Evolutionary conservation across 768 basidiomycete genomes (phyloP), one percentile per base, ranked within the genome.

Genomic region (Phaeolepiota aurea): DNA sequence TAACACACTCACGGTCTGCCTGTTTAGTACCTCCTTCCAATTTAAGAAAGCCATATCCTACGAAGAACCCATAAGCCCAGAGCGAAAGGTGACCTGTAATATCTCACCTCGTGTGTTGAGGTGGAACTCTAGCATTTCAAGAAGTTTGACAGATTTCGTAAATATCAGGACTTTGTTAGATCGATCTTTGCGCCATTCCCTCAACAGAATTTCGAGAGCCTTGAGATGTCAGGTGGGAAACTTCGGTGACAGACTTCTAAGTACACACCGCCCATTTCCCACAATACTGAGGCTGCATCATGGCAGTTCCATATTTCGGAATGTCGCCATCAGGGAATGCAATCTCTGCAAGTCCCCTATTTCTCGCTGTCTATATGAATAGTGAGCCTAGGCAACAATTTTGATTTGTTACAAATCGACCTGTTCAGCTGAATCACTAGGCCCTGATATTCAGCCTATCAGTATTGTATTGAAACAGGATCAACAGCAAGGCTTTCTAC

Each of bases 91-190:
- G n/a, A n/a, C n/a, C n/a, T n/a, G n/a, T n/a, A n/a, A n/a, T n/a
- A n/a, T n/a, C 65, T 36, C 32, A 83, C 85, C 61, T 54, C 63
- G 63, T 7, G 61, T 63, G n/a, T 65, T 66, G 10, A 92, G 70
- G 56, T 87, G 84, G 50, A 77, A 83, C 23, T 84, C 76, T 19
- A 96, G 61, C 79, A 92, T 89, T 13, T 86, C 82, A 10, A 97
- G 67, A 18, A 97, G 63, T 56, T 92, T 90, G 41, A 93, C 87
- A 1, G 88, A 86, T 56, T 91, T 91, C 2, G 91, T 92, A 61
- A 97, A 97, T 43, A 97, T 80, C 32, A 97, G 68, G 30, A 96
- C 89, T 62, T 96, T 97, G 61, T 87, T 92, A 0, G 72, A 68
- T 4, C 51, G 52, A 35, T 80, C 78, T 49, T 74, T 74, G 51